These are phyloP conservation scores for Albugo laibachii DNA, from an alignment of 352 stramenopile genomes.

Conservation along the genomic window DNA sequence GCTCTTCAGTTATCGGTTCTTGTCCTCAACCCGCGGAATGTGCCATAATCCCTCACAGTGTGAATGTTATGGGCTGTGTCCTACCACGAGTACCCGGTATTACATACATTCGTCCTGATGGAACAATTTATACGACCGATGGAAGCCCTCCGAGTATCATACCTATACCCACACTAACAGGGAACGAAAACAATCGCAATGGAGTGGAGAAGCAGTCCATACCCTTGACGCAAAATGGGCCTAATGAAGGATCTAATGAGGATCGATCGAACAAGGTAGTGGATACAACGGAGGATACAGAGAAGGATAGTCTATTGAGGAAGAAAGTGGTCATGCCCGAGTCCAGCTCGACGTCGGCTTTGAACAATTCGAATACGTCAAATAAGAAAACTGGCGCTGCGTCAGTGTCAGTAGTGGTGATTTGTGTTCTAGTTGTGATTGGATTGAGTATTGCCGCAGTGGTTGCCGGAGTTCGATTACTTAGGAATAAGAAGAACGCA, in stretches of 20 bases:
- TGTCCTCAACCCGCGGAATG: conserved; percentile 32
- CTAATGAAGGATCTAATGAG: too few relatives aligned
- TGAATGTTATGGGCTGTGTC: conserved; percentile 51
- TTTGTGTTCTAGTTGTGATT: conserved; percentile 50
- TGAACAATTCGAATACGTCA: too few relatives aligned
- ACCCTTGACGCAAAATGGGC: too few relatives aligned
- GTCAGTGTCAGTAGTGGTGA: conserved; percentile 30
- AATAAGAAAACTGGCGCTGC: conserved; percentile 9
- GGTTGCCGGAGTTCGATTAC: conserved; percentile 37
- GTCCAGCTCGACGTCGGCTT: too few relatives aligned
- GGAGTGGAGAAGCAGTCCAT: too few relatives aligned
- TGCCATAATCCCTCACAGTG: conserved; percentile 30
- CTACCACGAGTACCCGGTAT: conserved; percentile 22
- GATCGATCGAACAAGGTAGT: too few relatives aligned
- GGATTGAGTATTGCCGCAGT: conserved; percentile 11
- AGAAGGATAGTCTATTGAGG: too few relatives aligned
- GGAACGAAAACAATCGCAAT: too few relatives aligned
- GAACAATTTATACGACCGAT: conserved; percentile 3
- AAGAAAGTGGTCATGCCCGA: too few relatives aligned
- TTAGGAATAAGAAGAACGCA: conserved; percentile 40
- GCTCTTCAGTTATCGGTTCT: conserved; percentile 16
- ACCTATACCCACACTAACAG: too few relatives aligned
- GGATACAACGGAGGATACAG: too few relatives aligned
- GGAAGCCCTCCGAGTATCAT: too few relatives aligned
- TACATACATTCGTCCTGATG: conserved; percentile 53